phyloP scores from a whole-genome alignment of 2,329 filamentous ascomycete species.

The Daldinia eschscholtzii region DNA sequence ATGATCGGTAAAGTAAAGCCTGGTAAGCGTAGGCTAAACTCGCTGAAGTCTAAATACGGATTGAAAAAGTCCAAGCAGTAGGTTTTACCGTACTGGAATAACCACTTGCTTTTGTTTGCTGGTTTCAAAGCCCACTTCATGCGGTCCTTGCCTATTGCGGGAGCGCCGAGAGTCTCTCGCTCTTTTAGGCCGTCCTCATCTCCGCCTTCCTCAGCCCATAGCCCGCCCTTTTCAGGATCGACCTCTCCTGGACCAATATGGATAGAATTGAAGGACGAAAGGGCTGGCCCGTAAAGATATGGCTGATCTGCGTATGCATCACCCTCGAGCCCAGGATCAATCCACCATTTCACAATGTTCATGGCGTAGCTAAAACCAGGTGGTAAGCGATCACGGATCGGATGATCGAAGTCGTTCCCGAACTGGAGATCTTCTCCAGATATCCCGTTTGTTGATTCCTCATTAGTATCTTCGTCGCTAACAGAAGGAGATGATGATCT shows the following conservation, averaged over 20 bases:
- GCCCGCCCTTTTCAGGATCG: conserved; percentile 62
- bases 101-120: conserved; percentile 64
- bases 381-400: conserved; percentile 87
- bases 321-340: conserved; percentile 91
- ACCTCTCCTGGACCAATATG: conserved; percentile 70
- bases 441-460: conserved; percentile 62
- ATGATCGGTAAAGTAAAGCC: conserved; percentile 80
- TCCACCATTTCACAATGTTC: conserved; percentile 87
- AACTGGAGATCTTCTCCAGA: conserved; percentile 83
- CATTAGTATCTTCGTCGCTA: conserved; percentile 25
- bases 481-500: conserved; percentile 40
- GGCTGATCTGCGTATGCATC: conserved; percentile 90
- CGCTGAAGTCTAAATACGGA: conserved; percentile 86
- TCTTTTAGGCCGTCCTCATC: conserved; percentile 66
- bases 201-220: conserved; percentile 75
- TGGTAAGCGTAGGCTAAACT: conserved; percentile 77
- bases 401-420: conserved; percentile 94
- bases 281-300: conserved; percentile 84
- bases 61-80: conserved; percentile 83
- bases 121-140: conserved; percentile 70
- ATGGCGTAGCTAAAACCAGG: conserved; percentile 89
- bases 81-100: conserved; percentile 66
- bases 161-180: conserved; percentile 63
- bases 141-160: conserved; percentile 64
- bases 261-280: conserved; percentile 84